Percentiles rank a stretch among this genome's conserved stretches.
Evolutionary conservation across 2,329 filamentous ascomycete species (phyloP).

Genomic region (Sporothrix brasiliensis): DNA sequence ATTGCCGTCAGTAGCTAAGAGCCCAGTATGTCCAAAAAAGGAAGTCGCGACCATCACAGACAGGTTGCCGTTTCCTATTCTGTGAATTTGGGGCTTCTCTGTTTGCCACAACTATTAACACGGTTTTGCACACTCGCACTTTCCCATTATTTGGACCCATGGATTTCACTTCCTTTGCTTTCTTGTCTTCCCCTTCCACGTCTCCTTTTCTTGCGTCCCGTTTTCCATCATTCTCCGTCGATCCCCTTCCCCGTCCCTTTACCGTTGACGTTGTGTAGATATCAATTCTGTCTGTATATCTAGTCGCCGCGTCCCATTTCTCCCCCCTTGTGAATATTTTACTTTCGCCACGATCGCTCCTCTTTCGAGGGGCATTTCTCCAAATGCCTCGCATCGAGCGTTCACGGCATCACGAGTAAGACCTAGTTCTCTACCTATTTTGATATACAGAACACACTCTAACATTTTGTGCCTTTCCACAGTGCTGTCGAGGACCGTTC

Average conservation of each 20-base stretch:
- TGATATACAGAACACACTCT: background rate
- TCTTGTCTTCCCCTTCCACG: background rate
- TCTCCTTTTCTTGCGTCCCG: background rate
- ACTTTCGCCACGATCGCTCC: background rate
- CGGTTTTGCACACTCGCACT: background rate
- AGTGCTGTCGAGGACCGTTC: background rate
- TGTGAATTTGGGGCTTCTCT: background rate
- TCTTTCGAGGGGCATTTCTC: background rate
- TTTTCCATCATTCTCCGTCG: background rate
- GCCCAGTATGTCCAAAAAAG: background rate
- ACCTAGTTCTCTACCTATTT: too few relatives aligned
- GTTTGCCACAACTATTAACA: background rate
- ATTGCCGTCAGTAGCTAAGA: background rate
- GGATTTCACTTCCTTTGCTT: constrained; percentile 1
- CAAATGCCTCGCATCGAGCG: constrained; percentile 15
- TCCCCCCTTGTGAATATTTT: background rate
- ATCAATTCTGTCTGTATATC: background rate
- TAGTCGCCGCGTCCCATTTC: background rate
- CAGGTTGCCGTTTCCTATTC: background rate
- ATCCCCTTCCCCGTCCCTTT: background rate
- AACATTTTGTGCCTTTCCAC: background rate
- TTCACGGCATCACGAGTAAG: constrained; percentile 29
- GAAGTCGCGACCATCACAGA: constrained; percentile 20
- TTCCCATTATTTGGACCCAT: background rate
- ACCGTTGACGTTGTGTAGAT: background rate